These are phyloP conservation scores for Trametes pubescens DNA, from an alignment of 1,284 basidiomycete species.

Conservation along the genomic window DNA sequence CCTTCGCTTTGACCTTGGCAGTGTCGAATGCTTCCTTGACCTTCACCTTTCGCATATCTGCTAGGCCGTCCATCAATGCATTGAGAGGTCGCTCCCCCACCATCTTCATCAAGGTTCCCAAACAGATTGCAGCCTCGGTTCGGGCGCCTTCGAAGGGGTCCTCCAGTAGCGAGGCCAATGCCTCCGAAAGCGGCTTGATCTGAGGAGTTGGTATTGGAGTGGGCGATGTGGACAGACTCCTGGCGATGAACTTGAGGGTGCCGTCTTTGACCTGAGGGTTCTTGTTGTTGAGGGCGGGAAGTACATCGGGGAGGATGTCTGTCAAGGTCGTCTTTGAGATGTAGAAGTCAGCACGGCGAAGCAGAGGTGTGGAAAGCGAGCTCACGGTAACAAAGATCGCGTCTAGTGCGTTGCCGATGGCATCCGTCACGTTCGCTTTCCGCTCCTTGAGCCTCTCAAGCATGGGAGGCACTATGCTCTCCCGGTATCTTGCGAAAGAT, in stretches of 20 bases:
- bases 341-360: slow-evolving; percentile 34
- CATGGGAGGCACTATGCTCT: slow-evolving; percentile 80
- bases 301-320: slow-evolving; percentile 88
- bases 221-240: slow-evolving; percentile 79
- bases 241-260: slow-evolving; percentile 87
- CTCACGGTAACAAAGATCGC: slow-evolving; percentile 86
- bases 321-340: slow-evolving; percentile 74
- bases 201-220: slow-evolving; percentile 78
- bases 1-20: slow-evolving; percentile 87
- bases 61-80: slow-evolving; percentile 86
- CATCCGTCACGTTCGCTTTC: slow-evolving; percentile 90
- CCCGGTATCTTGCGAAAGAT: slow-evolving; percentile 81
- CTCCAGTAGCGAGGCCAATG: slow-evolving; percentile 80
- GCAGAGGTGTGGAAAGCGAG: slow-evolving; percentile 39
- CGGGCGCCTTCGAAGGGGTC: slow-evolving; percentile 94
- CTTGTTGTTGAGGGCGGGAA: slow-evolving; percentile 85
- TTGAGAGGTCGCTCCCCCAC: slow-evolving; percentile 94
- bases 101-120: slow-evolving; percentile 97
- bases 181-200: slow-evolving; percentile 86
- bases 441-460: slow-evolving; percentile 95
- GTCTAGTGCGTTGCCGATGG: slow-evolving; percentile 89
- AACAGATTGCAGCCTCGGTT: slow-evolving; percentile 86
- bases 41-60: slow-evolving; percentile 92
- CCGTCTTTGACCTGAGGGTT: slow-evolving; percentile 98
- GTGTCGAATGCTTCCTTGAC: slow-evolving; percentile 94